A percentile compares a stretch with the other conserved stretches of the same genome.
These are phyloP conservation scores for Rhodamnia argentea DNA, from an alignment of 345 rosid genomes.

Conservation along the genomic window DNA sequence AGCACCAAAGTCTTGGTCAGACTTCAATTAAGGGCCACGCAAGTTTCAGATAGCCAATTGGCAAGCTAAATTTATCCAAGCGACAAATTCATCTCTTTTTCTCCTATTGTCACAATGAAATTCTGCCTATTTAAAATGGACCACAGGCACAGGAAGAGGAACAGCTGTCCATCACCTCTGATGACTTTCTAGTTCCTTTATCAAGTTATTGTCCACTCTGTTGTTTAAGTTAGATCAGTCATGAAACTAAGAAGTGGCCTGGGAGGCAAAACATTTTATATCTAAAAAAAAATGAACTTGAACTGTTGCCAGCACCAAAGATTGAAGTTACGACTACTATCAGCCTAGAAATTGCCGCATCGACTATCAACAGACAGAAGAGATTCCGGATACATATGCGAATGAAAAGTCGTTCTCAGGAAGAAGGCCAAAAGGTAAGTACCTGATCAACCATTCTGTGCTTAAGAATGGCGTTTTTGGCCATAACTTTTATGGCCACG, in stretches of 20 bases:
- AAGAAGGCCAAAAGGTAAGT: background rate
- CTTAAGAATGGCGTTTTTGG: conserved; percentile 71
- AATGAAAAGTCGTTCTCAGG: background rate
- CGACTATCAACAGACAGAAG: background rate
- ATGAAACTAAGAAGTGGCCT: background rate
- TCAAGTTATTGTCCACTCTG: background rate
- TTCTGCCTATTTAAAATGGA: background rate
- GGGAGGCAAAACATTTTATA: background rate
- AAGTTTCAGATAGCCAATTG: background rate
- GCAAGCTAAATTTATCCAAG: background rate
- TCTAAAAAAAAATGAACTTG: background rate
- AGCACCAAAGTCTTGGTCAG: background rate
- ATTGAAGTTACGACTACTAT: background rate
- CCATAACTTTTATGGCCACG: conserved; percentile 81
- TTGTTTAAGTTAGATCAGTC: background rate
- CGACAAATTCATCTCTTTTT: background rate
- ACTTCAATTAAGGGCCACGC: background rate
- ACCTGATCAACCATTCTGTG: conserved; percentile 95
- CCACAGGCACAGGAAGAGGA: background rate
- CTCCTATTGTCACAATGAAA: background rate
- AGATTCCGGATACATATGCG: background rate
- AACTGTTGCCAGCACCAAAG: background rate
- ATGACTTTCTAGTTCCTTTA: background rate
- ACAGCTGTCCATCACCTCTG: background rate
- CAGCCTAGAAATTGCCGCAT: background rate